These are phyloP conservation scores for Pyricularia sp. DNA, from an alignment of 2,329 filamentous ascomycete genomes.

Conservation along the genomic window DNA sequence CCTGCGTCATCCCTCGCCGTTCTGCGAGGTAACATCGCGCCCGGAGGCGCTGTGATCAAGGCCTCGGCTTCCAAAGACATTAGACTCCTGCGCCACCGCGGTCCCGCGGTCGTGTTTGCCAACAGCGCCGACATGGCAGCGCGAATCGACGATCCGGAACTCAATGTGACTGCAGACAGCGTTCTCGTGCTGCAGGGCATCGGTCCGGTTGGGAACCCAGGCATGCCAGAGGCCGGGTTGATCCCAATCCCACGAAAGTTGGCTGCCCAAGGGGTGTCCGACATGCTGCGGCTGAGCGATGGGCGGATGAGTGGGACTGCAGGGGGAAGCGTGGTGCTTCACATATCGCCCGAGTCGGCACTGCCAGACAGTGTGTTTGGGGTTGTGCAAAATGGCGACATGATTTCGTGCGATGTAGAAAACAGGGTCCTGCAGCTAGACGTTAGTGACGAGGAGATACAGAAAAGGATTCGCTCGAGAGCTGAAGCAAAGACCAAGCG, in stretches of 20 bases:
- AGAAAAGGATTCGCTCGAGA: conserved; percentile 40
- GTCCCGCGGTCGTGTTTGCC: conserved; percentile 53
- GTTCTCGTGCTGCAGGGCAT: conserved; percentile 83
- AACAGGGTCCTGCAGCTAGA: conserved; percentile 49
- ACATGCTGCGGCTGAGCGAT: conserved; percentile 79
- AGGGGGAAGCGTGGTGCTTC: conserved; percentile 83
- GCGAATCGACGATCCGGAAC: conserved; percentile 44
- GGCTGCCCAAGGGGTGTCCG: conserved; percentile 63
- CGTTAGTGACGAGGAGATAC: conserved; percentile 62
- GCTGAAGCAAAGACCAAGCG: conserved; percentile 11
- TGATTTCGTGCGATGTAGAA: conserved; percentile 68
- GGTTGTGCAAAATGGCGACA: conserved; percentile 65
- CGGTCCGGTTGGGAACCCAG: conserved; percentile 80
- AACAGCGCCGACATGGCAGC: conserved; percentile 67
- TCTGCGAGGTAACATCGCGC: conserved; percentile 73
- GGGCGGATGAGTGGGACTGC: conserved; percentile 79
- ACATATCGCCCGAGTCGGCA: conserved; percentile 79
- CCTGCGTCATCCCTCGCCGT: conserved; percentile 72
- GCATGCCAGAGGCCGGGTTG: conserved; percentile 78
- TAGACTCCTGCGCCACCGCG: conserved; percentile 34
- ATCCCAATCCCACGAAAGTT: conserved; percentile 64
- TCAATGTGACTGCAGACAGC: conserved; percentile 50
- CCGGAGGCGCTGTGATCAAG: conserved; percentile 77
- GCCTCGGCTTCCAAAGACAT: conserved; percentile 81
- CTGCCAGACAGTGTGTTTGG: conserved; percentile 68